Base-by-base conservation (phyloP, 2,329 filamentous ascomycete genomes). In the Macroventuria anomochaeta region DNA sequence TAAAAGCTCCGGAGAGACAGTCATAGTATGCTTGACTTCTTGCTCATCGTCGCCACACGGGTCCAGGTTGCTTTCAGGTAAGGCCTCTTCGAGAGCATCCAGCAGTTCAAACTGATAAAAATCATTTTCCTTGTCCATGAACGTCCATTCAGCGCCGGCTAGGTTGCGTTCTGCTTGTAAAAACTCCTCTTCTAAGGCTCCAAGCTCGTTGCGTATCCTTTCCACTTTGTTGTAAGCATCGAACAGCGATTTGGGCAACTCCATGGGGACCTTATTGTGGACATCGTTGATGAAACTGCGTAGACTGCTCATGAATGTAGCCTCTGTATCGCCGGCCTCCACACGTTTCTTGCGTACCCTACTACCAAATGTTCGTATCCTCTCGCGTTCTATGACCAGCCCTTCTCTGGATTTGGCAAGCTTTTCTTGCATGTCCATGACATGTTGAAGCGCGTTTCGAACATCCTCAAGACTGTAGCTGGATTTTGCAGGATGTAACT, bases 31-130 rank as follows among this genome's bases (percentile, higher is more conserved):
- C 8, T 26, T 5, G 25, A 8, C 8, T 26, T 5, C 8, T 8
- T 5, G 25, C 5, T 26, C 25, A 8, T 26, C 25, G 25, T 26
- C 5, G 25, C 25, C 5, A 26, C 25, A 8, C 5, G 25, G 25
- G 5, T 26, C 8, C 25, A 8, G 5, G 8, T 5, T 8, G 25
- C 5, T 8, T 26, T 5, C 25, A 5, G 8, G 25, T 8, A 26
- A 5, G 8, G 25, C 5, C 5, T 5, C 8, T 5, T 26, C 25
- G 25, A 26, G 25, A 26, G 25, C 25, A 26, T 26, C 25, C 25
- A 31, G 31, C 17, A 63, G 15, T 13, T 61, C 57, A 31, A 54
- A 58, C 18, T 65, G 62, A 17, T 67, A 69, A 8, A 67, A 58
- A 7, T 51, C 46, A 8, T 46, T 53, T 26, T 69, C 66, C 17